Conservation (phyloP, 768 basidiomycete species). For the Hydnum rufescens region DNA sequence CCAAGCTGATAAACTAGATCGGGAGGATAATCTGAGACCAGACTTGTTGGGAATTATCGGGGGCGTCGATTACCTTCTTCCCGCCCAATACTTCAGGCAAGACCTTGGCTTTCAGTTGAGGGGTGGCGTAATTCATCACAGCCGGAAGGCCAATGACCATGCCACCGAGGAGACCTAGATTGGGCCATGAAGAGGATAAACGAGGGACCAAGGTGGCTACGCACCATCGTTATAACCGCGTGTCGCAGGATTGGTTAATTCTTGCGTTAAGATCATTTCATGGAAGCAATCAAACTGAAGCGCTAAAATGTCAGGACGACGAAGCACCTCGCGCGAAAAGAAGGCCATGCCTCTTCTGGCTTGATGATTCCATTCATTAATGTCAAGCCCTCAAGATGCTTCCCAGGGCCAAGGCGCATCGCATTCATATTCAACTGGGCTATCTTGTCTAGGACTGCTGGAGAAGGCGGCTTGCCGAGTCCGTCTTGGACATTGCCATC, state of each 20-base stretch:
- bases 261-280: conserved; percentile 65
- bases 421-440: conserved; percentile 65
- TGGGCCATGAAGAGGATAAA: no score
- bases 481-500: conserved; percentile 69
- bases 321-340: neutral
- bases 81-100: conserved; percentile 42
- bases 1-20: conserved; percentile 54
- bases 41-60: neutral
- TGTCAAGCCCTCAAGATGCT: conserved; percentile 59
- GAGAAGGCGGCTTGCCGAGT: conserved; percentile 67
- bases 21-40: neutral
- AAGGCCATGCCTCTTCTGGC: conserved; percentile 35
- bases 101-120: conserved; percentile 29
- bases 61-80: conserved; percentile 30
- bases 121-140: conserved; percentile 56
- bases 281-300: conserved; percentile 74
- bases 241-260: conserved; percentile 63
- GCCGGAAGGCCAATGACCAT: conserved; percentile 70
- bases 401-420: conserved; percentile 86
- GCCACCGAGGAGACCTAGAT: conserved; percentile 16
- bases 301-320: neutral
- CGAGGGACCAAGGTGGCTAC: no score
- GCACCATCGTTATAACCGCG: conserved; percentile 77
- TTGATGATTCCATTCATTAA: conserved; percentile 58
- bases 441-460: conserved; percentile 64